Base-by-base conservation (phyloP, 1,284 basidiomycete species). In the Puccinia hordei region DNA sequence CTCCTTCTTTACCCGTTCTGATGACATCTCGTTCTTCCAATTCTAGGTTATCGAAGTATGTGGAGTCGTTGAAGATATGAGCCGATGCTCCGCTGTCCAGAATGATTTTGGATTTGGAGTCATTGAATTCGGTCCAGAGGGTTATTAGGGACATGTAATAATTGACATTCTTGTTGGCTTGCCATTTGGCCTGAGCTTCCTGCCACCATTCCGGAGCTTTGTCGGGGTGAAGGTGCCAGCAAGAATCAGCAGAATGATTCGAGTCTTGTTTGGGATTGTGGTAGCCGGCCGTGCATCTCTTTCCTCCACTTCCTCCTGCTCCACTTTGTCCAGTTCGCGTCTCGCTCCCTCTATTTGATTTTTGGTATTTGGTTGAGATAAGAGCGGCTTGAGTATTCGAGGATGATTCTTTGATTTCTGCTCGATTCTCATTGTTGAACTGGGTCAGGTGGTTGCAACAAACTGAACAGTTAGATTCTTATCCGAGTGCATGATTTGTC, bases 161-260 rank as follows among this genome's bases (percentile, higher is more conserved):
- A 12, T 57, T 57, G 22, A 12, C 24, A 3, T 57, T 57, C 55
- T 57, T 57, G 12, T n/a, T 27, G 4, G 55, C 55, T 57, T 57
- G 10, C 55, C 55, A 57, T n/a, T 57, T n/a, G 22, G 55, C 55
- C 24, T 57, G 55, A 10, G n/a, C 19, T 57, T 57, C 55, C 12
- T 27, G 10, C 38, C 38, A 41, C 38, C 38, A 41, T 41, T 41
- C 38, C 12, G 38, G 38, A 4, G 38, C 38, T 12, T 57, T 57
- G 24, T 57, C 55, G 22, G 55, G n/a, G 24, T 57, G 55, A 24
- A 57, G 55, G n/a, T 57, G 55, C 55, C 55, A 57, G 55, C 55
- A 57, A 2, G 19, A 24, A 5, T 57, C n/a, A 1, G 22, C n/a
- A n/a, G 55, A 57, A n/a, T 57, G 55, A 27, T 57, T 57, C 3